Base-by-base conservation (phyloP, 805 yeast species). In the Ogataea corticis region DNA sequence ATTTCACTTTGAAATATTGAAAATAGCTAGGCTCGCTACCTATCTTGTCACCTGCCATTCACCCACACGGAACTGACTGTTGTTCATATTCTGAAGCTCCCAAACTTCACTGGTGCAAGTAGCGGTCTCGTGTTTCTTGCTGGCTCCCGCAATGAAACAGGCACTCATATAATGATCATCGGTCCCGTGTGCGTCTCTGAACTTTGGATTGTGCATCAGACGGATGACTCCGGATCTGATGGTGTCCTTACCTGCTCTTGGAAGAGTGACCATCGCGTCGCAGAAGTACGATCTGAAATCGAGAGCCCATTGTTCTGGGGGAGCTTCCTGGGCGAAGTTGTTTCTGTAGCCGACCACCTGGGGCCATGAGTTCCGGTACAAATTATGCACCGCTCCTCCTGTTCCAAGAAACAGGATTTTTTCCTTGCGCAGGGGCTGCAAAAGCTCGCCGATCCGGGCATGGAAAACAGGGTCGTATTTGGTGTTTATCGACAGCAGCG, bases 151-250 rank as follows among this genome's bases (percentile, higher is more conserved):
- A 25, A 44, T 38, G 23, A 44, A 44, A 33, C 47, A 44, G 13
- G 47, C 47, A 33, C 47, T 44, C 47, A 44, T 44, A 19, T 44
- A 44, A 16, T 44, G 47, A 19, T 44, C 47, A 29, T 44, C 47
- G 3, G 47, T 44, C 25, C 47, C 47, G 18, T 44, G 47, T 5
- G 47, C 47, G 11, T 44, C 47, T 32, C 47, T 32, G 36, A 38
- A 44, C 21, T 33, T 38, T 4, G 47, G 47, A 30, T 44, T 44
- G 25, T 38, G 43, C 47, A 44, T 44, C 19, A 44, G 18, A 17
- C 47, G 38, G 18, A 44, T 19, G 11, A 44, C 30, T 7, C 40
- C 47, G 6, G 29, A 21, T 23, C 43, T 18, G 25, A 44, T 44
- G 21, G n/a, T 25, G 16, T 33, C 47, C 10, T 28, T 23, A 3